Base-by-base conservation (phyloP, 805 yeast species). In the Sugiyamaella mastotermitis region DNA sequence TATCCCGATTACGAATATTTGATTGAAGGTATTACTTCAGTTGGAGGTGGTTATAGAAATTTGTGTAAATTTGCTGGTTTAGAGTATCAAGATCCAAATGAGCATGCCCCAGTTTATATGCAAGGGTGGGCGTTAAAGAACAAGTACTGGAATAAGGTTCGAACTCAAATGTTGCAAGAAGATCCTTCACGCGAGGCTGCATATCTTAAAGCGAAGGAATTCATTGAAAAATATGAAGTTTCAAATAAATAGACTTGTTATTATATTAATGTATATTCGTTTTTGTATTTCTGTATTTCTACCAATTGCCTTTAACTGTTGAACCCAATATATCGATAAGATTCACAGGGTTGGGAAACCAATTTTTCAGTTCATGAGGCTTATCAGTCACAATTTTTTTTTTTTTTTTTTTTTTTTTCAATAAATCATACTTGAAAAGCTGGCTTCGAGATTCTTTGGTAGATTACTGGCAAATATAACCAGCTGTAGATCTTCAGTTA, bases 1-100 rank as follows among this genome's bases (percentile, higher is more conserved):
- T 41, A 24, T 15, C 45, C 45, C n/a, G 23, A 41, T 22, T 41
- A 29, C 28, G 33, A 32, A 9, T 6, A n/a, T 13, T 6, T 27
- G 4, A 5, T 36, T 9, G 29, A 29, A 11, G 40, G 23, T 21
- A 29, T 36, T 28, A 34, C 20, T 17, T 13, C 13, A 15, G 40
- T 36, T 24, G 40, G 40, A 9, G 40, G 40, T 19, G 34, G 40
- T 5, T 36, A 36, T 20, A 15, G 18, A 31, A n/a, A 15, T 20
- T 14, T 36, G 8, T 36, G 40, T 32, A 27, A 27, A 27, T 27
- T 27, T 15, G 15, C 30, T 17, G 18, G 18, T 10, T 11, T 27
- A 27, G 14, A 14, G 7, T 14, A 18, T 23, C 6, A 9, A 6
- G 37, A 34, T 17, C 16, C 15, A 10, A 22, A 6, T 10, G n/a